Evolutionary conservation across 495 filamentous ascomycete genomes (phyloP).

Genomic region (Penicillium ochrochloron): DNA sequence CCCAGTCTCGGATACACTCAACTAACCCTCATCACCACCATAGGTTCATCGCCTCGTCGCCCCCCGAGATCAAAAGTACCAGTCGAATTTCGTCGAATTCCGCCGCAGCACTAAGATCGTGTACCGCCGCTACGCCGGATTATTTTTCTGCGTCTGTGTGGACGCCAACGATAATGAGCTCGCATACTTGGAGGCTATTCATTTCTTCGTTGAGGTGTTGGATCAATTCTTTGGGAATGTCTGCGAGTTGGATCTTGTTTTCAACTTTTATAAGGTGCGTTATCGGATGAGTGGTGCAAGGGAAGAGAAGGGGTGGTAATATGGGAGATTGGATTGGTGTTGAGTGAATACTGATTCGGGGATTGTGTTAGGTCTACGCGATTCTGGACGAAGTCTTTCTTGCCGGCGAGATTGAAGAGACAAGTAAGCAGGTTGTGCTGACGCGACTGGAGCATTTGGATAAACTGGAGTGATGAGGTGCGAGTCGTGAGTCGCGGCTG

Average conservation of each 20-base stretch:
- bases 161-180: constrained; percentile 99
- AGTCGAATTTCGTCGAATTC: constrained; percentile 98
- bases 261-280: constrained; percentile 90
- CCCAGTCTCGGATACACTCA: neutral
- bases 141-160: constrained; percentile 99
- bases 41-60: constrained; percentile 96
- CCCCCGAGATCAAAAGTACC: constrained; percentile 97
- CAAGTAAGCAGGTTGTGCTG: constrained; percentile 95
- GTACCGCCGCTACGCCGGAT: constrained; percentile 92
- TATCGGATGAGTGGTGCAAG: neutral
- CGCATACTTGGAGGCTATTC: constrained; percentile 95
- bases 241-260: constrained; percentile 97
- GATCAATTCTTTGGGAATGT: constrained; percentile 99
- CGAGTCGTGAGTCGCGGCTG: constrained; percentile 57
- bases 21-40: constrained; percentile 5
- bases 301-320: neutral
- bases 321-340: neutral
- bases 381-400: constrained; percentile 98
- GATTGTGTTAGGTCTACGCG: constrained; percentile 77
- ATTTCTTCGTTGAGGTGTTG: constrained; percentile 98
- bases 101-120: constrained; percentile 83
- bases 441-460: constrained; percentile 94
- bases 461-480: constrained; percentile 75
- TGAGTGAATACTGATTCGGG: constrained; percentile 13
- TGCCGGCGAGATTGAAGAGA: constrained; percentile 97